Conservation (phyloP, 345 rosid genomes). For the Reutealis trisperma region DNA sequence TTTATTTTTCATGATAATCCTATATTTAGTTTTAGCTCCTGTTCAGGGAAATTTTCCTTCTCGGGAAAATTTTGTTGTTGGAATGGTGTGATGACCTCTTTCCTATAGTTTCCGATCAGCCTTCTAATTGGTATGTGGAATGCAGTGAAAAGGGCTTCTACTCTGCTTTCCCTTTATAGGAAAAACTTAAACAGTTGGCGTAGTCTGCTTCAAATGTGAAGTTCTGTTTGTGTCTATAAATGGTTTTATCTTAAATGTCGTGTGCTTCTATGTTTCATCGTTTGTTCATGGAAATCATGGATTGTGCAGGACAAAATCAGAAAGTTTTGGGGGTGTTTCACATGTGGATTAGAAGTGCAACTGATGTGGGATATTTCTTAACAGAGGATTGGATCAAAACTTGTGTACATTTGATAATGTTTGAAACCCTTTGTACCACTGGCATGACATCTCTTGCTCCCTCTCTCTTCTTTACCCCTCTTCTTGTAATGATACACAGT, state of each 20-base stretch:
- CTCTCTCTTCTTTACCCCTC: background rate
- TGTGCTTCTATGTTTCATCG: background rate
- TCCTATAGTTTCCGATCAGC: background rate
- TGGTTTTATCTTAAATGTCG: background rate
- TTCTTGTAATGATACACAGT: background rate
- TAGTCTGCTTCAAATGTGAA: background rate
- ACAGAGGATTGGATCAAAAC: background rate
- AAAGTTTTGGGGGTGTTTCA: slow-evolving; percentile 58
- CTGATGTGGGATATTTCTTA: background rate
- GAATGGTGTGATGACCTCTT: no score
- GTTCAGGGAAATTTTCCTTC: no score
- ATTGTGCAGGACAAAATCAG: slow-evolving; percentile 64
- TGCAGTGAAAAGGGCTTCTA: no score
- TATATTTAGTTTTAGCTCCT: no score
- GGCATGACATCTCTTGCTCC: background rate
- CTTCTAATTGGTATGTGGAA: no score
- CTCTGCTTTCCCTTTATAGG: background rate
- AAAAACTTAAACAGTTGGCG: background rate
- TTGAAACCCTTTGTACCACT: background rate
- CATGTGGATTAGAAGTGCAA: slow-evolving; percentile 59
- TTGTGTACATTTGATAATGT: slow-evolving; percentile 3
- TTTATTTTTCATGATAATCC: no score
- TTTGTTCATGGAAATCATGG: slow-evolving; percentile 7
- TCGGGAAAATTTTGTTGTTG: no score
- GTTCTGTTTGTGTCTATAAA: background rate